Conservation (phyloP, 768 basidiomycete genomes). For the Lactarius indigo region DNA sequence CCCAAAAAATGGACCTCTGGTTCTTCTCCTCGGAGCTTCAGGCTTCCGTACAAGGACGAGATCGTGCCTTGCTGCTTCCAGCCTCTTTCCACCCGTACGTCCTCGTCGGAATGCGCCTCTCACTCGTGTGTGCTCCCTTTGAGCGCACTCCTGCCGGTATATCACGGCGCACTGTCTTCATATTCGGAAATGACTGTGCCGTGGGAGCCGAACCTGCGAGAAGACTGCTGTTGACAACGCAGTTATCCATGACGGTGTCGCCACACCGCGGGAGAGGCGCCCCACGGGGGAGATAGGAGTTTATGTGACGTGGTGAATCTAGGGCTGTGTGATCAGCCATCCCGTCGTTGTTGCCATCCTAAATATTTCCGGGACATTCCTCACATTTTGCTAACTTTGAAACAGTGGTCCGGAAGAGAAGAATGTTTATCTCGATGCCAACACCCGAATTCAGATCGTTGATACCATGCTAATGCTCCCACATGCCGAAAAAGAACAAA, state of each 20-base stretch:
- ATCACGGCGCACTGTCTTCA: not conserved
- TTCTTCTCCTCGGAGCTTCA: no score
- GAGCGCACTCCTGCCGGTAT: not conserved
- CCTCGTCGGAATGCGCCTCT: not conserved
- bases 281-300: slow-evolving; percentile 12
- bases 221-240: slow-evolving; percentile 5
- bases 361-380: not conserved
- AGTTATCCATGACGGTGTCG: slow-evolving; percentile 3
- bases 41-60: not conserved
- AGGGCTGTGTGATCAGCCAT: not conserved
- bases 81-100: not conserved
- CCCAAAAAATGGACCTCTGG: not conserved
- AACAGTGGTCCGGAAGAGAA: slow-evolving; percentile 33
- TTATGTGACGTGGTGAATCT: not conserved
- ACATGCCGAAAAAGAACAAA: slow-evolving; percentile 51
- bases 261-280: not conserved
- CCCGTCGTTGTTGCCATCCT: not conserved
- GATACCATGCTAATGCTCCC: slow-evolving; percentile 76
- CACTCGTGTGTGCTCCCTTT: not conserved
- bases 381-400: not conserved
- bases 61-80: not conserved
- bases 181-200: slow-evolving; percentile 17
- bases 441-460: slow-evolving; percentile 77
- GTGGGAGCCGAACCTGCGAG: not conserved
- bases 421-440: slow-evolving; percentile 45